phyloP scores from a whole-genome alignment of 495 filamentous ascomycete genomes.

The Lasiosphaeris hirsuta region DNA sequence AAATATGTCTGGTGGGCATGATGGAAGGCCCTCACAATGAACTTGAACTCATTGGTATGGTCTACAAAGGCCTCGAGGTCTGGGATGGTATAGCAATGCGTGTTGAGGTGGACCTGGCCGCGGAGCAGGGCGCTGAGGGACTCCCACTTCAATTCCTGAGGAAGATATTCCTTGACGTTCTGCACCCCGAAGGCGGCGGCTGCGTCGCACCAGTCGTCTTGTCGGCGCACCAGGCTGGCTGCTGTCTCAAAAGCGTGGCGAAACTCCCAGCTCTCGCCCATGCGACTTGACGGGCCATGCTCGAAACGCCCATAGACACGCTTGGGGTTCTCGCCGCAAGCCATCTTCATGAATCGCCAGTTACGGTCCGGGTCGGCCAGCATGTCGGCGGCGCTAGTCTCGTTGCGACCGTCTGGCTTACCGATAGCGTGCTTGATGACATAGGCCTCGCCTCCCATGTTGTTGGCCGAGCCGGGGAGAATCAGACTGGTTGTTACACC shows the following conservation, averaged over 20 bases:
- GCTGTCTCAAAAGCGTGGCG: slow-evolving; percentile 60
- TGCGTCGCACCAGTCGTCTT: slow-evolving; percentile 58
- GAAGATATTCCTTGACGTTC: slow-evolving; percentile 42
- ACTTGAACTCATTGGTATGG: slow-evolving; percentile 64
- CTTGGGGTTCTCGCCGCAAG: slow-evolving; percentile 64
- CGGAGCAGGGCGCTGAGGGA: slow-evolving; percentile 56
- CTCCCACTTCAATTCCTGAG: slow-evolving; percentile 56
- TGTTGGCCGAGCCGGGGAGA: slow-evolving; percentile 61
- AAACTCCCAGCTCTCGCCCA: slow-evolving; percentile 63
- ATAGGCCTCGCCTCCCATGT: slow-evolving; percentile 64
- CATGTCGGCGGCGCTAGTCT: slow-evolving; percentile 48
- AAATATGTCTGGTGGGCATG: slow-evolving; percentile 61
- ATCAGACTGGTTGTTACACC: slow-evolving; percentile 66
- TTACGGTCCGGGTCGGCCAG: slow-evolving; percentile 47
- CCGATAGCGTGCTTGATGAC: slow-evolving; percentile 59
- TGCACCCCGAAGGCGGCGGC: slow-evolving; percentile 43
- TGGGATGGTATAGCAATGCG: slow-evolving; percentile 63
- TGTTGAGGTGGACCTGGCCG: slow-evolving; percentile 59
- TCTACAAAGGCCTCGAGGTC: slow-evolving; percentile 61
- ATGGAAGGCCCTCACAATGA: slow-evolving; percentile 59
- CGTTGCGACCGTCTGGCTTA: slow-evolving; percentile 45
- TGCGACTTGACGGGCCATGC: slow-evolving; percentile 41
- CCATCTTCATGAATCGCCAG: slow-evolving; percentile 69
- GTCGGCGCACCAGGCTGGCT: slow-evolving; percentile 44
- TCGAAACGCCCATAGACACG: slow-evolving; percentile 48